Base-by-base conservation (phyloP, 2,329 filamentous ascomycete species). In the Fusarium avenaceum region DNA sequence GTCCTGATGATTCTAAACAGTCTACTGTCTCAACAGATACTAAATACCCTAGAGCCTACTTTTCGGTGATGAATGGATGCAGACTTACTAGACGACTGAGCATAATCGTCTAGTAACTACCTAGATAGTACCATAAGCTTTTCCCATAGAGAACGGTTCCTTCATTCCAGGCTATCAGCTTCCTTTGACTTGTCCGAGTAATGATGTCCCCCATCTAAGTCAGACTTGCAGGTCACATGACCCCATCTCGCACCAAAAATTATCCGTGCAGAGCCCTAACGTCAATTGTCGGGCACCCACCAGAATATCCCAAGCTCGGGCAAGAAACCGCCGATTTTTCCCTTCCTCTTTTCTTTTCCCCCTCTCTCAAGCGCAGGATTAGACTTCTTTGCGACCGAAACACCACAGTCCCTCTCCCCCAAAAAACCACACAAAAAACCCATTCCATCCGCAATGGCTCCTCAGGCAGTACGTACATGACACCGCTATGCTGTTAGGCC, bases 401-500 rank as follows among this genome's bases (percentile, higher is more conserved):
- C 72, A 75, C 67, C 73, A 79, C 75, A 50, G 57, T 70, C 63
- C 66, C 40, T 65, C 51, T 62, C 58, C 77, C 11, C 28, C 28
- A 2, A 30, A 79, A 82, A 76, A 65, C 26, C 59, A 48, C 44
- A 58, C 33, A 58, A 69, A 62, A 30, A 30, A 13, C 48, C 52
- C 59, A 63, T 63, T 63, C 46, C 51, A 71, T 57, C 82, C 83
- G 86, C 83, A 92, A 97, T 97, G 93, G 92, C 91, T 89, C 88
- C 91, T 83, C 86, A 86, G 84, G 87, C 91, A 85, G 94, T 97
- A 97, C 85, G 94, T 97, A 89, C 83, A 80, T 83, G 81, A 84
- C 87, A 91, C 82, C 84, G 94, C 94, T 97, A 96, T 97, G 94
- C 94, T 97, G 93, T 92, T 58, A 65, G 92, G 88, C 90, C 86